phyloP scores from a whole-genome alignment of 345 rosid genomes.

The Rhizophora apiculata region DNA sequence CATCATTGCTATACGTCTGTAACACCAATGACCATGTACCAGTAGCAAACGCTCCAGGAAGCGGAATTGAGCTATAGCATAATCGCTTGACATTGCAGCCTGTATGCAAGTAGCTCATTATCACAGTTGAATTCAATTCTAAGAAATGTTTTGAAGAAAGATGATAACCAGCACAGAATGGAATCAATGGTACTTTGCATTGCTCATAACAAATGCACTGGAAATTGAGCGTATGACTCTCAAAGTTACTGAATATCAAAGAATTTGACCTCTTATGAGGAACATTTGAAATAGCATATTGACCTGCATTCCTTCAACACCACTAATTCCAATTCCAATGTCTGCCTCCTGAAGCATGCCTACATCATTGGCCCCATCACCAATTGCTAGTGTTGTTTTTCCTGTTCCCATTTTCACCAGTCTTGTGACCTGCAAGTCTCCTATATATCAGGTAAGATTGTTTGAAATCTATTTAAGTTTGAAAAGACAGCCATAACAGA shows the following conservation, averaged over 20 bases:
- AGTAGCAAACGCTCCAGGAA: constrained; percentile 75
- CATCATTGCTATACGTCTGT: constrained; percentile 86
- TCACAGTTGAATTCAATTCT: background rate
- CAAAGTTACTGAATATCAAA: background rate
- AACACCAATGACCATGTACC: constrained; percentile 99
- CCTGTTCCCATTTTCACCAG: constrained; percentile 62
- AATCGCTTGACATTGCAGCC: constrained; percentile 98
- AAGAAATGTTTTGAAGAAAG: constrained; percentile 2
- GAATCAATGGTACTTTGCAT: background rate
- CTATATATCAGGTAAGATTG: constrained; percentile 41
- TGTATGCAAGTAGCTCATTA: constrained; percentile 26
- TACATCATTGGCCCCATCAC: constrained; percentile 96
- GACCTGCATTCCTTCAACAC: constrained; percentile 98
- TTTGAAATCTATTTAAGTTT: constrained; percentile 19
- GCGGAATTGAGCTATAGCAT: constrained; percentile 81
- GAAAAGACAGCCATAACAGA: background rate
- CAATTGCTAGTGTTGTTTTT: constrained; percentile 66
- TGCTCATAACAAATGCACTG: too few species aligned
- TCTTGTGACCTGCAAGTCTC: constrained; percentile 72
- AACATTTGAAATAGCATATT: background rate
- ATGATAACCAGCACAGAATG: background rate
- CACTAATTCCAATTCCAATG: constrained; percentile 92
- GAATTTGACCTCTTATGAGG: background rate
- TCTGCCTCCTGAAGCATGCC: constrained; percentile 98
- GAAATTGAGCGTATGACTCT: background rate